These are phyloP conservation scores for Colletotrichum liriopes DNA, from an alignment of 2,329 filamentous ascomycete genomes.

Conservation along the genomic window DNA sequence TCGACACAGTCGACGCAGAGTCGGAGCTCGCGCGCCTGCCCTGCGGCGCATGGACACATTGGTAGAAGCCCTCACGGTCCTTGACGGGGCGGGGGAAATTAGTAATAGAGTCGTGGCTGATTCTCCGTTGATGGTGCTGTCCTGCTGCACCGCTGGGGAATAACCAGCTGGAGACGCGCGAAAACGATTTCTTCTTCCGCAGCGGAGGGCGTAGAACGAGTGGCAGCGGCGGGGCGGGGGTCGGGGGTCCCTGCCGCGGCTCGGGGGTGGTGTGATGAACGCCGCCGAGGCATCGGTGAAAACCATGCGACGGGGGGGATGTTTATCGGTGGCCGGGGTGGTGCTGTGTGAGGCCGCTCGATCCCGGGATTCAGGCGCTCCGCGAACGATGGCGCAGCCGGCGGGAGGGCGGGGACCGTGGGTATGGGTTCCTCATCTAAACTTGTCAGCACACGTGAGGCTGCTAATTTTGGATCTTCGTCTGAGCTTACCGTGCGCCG, in stretches of 20 bases:
- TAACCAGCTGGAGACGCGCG: conserved; percentile 73
- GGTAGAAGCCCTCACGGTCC: conserved; percentile 71
- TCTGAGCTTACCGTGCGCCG: conserved; percentile 34
- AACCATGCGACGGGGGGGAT: conserved; percentile 50
- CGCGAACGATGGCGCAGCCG: conserved; percentile 71
- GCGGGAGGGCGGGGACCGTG: conserved; percentile 70
- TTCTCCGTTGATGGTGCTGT: conserved; percentile 55
- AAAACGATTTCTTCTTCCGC: conserved; percentile 78
- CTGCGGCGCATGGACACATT: conserved; percentile 62
- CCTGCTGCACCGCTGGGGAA: conserved; percentile 58
- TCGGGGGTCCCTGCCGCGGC: conserved; percentile 51
- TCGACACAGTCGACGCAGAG: conserved; percentile 64
- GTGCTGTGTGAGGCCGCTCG: conserved; percentile 54
- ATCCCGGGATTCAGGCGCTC: conserved; percentile 65
- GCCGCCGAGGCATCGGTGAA: conserved; percentile 52
- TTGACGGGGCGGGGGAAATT: conserved; percentile 69
- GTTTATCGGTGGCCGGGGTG: conserved; percentile 53
- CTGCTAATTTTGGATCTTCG: conserved; percentile 22
- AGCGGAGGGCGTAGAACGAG: conserved; percentile 73
- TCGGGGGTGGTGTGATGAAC: conserved; percentile 50
- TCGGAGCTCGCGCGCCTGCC: conserved; percentile 59
- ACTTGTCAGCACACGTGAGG: conserved; percentile 33
- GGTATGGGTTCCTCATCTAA: conserved; percentile 68
- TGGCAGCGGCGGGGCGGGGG: conserved; percentile 71
- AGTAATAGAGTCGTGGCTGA: conserved; percentile 67